These are phyloP conservation scores for Nelumbo lutea DNA, from an alignment of 164 flowering plant species.

Conservation along the genomic window DNA sequence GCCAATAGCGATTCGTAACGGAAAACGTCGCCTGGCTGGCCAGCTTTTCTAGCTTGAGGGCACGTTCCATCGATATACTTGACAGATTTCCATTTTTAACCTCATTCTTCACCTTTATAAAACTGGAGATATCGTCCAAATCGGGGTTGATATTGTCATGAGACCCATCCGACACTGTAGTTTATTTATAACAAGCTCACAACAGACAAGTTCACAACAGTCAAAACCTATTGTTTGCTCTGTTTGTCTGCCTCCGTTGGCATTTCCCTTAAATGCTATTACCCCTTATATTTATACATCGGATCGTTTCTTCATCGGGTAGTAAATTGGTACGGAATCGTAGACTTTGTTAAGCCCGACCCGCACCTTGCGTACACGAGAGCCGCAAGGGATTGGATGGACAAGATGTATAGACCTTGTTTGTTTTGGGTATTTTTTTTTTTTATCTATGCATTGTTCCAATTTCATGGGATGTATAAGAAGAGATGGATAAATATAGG, in stretches of 20 bases:
- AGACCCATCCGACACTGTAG: not conserved
- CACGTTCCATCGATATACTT: not conserved
- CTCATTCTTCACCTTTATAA: not conserved
- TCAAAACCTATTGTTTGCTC: not conserved
- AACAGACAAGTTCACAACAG: not conserved
- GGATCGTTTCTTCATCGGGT: no score
- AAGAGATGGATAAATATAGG: no score
- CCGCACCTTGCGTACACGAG: no score
- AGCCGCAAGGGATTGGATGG: no score
- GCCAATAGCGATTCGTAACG: constrained; percentile 12
- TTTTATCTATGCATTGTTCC: no score
- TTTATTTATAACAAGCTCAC: not conserved
- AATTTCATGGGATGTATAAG: no score
- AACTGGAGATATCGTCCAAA: not conserved
- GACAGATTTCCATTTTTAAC: not conserved
- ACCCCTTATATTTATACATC: no score
- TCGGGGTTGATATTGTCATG: not conserved
- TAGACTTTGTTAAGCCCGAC: no score
- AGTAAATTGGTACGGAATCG: no score
- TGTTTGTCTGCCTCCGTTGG: not conserved
- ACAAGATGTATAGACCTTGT: no score
- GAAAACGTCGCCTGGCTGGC: constrained; percentile 3
- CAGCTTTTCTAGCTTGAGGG: not conserved
- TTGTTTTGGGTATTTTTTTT: no score
- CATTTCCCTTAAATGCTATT: not conserved